Conservation (phyloP, 495 filamentous ascomycete species). For the Entonaema liquescens region DNA sequence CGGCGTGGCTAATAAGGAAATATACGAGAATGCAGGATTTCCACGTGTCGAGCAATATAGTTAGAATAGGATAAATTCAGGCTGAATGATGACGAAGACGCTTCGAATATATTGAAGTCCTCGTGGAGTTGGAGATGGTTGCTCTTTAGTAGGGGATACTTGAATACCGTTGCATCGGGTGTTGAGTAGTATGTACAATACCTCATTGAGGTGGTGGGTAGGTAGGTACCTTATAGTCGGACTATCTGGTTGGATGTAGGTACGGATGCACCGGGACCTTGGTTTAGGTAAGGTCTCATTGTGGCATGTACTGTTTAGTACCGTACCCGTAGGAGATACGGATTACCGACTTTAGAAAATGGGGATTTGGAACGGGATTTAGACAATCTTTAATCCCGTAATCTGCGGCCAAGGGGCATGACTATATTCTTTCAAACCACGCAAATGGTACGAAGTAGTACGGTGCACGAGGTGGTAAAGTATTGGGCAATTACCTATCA, state of each 20-base stretch:
- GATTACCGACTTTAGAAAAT: background rate
- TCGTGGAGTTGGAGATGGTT: conserved; percentile 18
- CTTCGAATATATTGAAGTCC: conserved; percentile 23
- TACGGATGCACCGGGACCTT: background rate
- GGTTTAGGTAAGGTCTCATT: background rate
- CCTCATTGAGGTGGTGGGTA: too few species aligned
- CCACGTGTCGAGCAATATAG: conserved; percentile 25
- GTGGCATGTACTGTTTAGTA: background rate
- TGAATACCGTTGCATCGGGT: too few species aligned
- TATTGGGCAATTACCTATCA: background rate
- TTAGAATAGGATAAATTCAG: conserved; percentile 4
- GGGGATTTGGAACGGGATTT: background rate
- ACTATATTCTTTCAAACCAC: background rate
- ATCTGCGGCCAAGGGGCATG: background rate
- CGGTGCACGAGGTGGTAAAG: background rate
- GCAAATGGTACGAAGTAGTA: background rate
- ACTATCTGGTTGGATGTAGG: background rate
- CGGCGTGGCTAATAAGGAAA: conserved; percentile 3
- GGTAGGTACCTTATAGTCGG: too few species aligned
- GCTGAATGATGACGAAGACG: conserved; percentile 25
- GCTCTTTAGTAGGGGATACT: too few species aligned
- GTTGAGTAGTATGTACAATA: too few species aligned
- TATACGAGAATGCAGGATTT: conserved; percentile 3
- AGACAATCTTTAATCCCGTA: background rate
- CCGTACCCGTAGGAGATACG: background rate